Percentiles rank a stretch among this genome's conserved stretches.
These are phyloP conservation scores for Drechslera avenae DNA, from an alignment of 2,329 filamentous ascomycete genomes.

Conservation along the genomic window DNA sequence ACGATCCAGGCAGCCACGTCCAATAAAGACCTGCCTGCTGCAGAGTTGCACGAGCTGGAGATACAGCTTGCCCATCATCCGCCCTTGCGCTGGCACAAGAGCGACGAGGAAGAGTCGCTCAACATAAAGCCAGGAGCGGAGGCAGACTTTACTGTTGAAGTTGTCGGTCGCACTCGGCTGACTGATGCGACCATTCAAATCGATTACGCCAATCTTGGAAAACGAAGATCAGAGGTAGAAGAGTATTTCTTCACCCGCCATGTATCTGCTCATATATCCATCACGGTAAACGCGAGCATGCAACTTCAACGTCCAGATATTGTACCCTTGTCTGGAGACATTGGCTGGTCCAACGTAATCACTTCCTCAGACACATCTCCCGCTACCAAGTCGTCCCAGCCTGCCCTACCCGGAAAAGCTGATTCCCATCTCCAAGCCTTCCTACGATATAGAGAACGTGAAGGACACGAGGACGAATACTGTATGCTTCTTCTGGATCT, in stretches of 20 bases:
- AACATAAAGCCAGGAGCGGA: conserved; percentile 71
- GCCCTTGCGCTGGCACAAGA: conserved; percentile 59
- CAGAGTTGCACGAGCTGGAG: conserved; percentile 86
- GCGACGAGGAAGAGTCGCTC: conserved; percentile 52
- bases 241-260: conserved; percentile 84
- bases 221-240: conserved; percentile 67
- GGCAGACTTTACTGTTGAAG: conserved; percentile 78
- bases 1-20: conserved; percentile 75
- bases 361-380: neutral
- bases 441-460: conserved; percentile 50
- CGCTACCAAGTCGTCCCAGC: neutral
- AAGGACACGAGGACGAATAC: conserved; percentile 62
- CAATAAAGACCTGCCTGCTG: conserved; percentile 76
- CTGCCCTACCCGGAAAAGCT: conserved; percentile 25
- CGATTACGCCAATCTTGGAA: conserved; percentile 83
- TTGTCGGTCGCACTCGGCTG: conserved; percentile 83
- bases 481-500: conserved; percentile 83
- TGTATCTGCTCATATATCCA: conserved; percentile 76
- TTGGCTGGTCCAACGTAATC: conserved; percentile 64
- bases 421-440: conserved; percentile 54
- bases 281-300: conserved; percentile 91
- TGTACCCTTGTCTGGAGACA: conserved; percentile 70
- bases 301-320: conserved; percentile 82
- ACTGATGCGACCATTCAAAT: conserved; percentile 80
- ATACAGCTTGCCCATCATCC: conserved; percentile 74